phyloP scores from a whole-genome alignment of 2,329 filamentous ascomycete genomes.

The Botryosphaeria dothidea region DNA sequence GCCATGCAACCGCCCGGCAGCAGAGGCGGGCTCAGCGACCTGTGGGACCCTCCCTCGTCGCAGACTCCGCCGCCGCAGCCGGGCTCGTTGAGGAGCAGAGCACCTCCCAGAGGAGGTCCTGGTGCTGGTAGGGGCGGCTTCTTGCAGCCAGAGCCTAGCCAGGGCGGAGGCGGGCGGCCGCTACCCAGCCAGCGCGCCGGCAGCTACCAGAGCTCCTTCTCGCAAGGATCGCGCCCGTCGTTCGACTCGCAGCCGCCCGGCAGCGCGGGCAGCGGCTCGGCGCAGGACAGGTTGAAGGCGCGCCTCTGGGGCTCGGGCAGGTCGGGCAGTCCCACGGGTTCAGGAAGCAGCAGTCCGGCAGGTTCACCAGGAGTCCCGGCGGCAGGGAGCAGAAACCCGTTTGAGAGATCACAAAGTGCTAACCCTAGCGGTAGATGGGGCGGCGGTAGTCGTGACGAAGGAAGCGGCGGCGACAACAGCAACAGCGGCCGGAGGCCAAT shows the following conservation, averaged over 20 bases:
- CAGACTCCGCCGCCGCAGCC: conserved; percentile 41
- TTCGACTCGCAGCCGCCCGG: conserved; percentile 42
- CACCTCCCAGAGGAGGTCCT: conserved; percentile 46
- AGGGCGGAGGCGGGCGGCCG: conserved; percentile 54
- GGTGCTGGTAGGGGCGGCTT: conserved; percentile 32
- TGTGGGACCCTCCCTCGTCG: conserved; percentile 55
- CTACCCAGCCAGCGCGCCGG: conserved; percentile 72
- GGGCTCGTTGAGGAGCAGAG: conserved; percentile 41
- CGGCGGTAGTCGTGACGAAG: conserved; percentile 2
- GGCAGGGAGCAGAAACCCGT: conserved; percentile 27
- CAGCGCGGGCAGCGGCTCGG: conserved; percentile 49
- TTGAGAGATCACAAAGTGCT: conserved; percentile 26
- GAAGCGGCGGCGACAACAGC: neutral
- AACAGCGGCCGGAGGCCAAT: neutral
- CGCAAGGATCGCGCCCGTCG: conserved; percentile 30
- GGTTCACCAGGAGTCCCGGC: conserved; percentile 14
- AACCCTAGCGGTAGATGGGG: conserved; percentile 14
- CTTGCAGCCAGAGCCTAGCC: conserved; percentile 27
- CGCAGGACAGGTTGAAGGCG: conserved; percentile 81
- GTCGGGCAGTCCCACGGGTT: conserved; percentile 55
- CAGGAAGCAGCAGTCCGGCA: conserved; percentile 16
- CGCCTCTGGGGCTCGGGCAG: conserved; percentile 70
- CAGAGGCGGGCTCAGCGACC: conserved; percentile 55
- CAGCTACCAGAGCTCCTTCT: conserved; percentile 66
- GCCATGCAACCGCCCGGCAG: conserved; percentile 37